These are phyloP conservation scores for Sambucus nigra DNA, from an alignment of 129 eudicot genomes.

Conservation along the genomic window DNA sequence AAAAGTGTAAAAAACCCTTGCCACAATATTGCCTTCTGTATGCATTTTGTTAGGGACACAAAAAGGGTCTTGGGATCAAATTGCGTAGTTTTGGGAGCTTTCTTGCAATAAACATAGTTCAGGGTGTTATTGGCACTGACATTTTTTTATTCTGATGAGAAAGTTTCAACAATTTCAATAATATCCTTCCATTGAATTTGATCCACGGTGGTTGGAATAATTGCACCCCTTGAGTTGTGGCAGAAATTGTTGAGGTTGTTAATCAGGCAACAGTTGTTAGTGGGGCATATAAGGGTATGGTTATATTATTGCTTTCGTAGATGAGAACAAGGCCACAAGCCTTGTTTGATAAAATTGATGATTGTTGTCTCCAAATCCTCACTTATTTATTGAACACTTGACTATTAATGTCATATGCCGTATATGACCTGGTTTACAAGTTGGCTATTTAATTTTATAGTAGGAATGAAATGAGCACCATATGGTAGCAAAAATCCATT, in stretches of 20 bases:
- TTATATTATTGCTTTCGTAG: slow-evolving; percentile 19
- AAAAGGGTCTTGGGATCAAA: background rate
- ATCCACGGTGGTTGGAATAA: slow-evolving; percentile 44
- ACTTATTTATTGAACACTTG: background rate
- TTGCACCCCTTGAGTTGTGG: slow-evolving; percentile 20
- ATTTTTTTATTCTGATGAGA: slow-evolving; percentile 13
- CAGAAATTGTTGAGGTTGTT: slow-evolving; percentile 26
- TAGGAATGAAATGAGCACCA: background rate
- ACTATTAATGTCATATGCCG: background rate
- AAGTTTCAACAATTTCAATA: slow-evolving; percentile 21
- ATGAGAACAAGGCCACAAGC: slow-evolving; percentile 13
- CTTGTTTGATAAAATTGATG: background rate
- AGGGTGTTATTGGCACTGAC: background rate
- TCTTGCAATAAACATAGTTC: background rate
- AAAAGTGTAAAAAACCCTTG: background rate
- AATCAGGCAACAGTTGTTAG: slow-evolving; percentile 27
- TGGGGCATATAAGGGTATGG: slow-evolving; percentile 23
- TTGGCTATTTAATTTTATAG: background rate
- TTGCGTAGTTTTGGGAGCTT: no score
- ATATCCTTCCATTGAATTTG: slow-evolving; percentile 23
- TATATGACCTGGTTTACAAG: background rate
- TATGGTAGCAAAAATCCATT: no score
- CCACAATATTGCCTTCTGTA: background rate
- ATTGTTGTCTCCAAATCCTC: slow-evolving; percentile 1
- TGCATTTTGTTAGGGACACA: background rate